Conservation (phyloP, 163 green algal genomes). For the Chlamydomonas reinhardtii region DNA sequence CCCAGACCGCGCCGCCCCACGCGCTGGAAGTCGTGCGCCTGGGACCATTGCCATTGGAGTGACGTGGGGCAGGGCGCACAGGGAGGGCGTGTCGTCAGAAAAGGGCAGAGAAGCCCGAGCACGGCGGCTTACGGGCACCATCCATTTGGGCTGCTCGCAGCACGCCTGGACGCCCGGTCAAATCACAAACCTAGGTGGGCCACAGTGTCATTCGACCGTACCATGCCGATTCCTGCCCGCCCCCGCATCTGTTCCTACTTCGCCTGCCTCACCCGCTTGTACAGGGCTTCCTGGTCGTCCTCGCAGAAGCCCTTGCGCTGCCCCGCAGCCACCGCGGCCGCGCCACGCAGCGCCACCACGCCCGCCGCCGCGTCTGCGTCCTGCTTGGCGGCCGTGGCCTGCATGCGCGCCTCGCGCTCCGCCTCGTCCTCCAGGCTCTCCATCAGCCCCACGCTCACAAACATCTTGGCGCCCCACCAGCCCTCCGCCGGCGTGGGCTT, state of each 20-base stretch:
- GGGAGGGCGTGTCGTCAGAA: too few relatives aligned
- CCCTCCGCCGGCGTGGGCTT: conserved; percentile 67
- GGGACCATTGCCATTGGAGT: not conserved
- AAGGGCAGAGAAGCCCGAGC: too few relatives aligned
- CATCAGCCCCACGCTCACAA: conserved; percentile 67
- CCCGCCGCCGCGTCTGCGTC: conserved; percentile 12
- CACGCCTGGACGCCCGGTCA: too few relatives aligned
- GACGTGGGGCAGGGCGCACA: too few relatives aligned
- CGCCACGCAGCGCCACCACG: conserved; percentile 7
- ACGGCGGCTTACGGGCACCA: too few relatives aligned
- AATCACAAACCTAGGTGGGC: too few relatives aligned
- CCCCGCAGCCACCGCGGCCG: conserved; percentile 16
- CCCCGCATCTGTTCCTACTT: too few relatives aligned
- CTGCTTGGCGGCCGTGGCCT: not conserved
- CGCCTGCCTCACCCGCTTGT: conserved; percentile 55
- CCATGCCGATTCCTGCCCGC: too few relatives aligned
- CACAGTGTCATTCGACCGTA: too few relatives aligned
- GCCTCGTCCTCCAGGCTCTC: conserved; percentile 72
- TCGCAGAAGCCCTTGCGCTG: conserved; percentile 75
- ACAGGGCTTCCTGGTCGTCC: conserved; percentile 72
- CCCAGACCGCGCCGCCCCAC: conserved; percentile 79
- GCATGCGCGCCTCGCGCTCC: conserved; percentile 34
- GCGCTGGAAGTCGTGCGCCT: conserved; percentile 76
- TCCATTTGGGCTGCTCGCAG: too few relatives aligned
- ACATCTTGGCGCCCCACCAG: conserved; percentile 87